Conservation (phyloP, 202 grass and related monocot species). For the Panicum virgatum region DNA sequence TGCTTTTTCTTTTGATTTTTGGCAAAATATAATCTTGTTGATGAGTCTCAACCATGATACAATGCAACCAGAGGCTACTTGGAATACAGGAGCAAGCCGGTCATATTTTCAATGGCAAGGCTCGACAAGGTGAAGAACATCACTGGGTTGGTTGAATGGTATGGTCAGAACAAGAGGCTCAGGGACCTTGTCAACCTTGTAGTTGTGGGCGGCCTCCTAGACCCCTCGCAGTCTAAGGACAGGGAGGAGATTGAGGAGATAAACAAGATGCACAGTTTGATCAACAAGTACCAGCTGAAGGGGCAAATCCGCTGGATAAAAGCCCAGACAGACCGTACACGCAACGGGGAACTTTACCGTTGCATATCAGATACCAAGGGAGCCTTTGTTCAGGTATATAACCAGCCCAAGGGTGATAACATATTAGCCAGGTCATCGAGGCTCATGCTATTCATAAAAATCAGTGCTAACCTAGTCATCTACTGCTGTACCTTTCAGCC, state of each 20-base stretch:
- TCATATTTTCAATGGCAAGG: constrained; percentile 90
- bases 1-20: background rate
- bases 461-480: background rate
- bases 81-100: constrained; percentile 65
- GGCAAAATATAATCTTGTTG: background rate
- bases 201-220: constrained; percentile 74
- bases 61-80: constrained; percentile 66
- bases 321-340: constrained; percentile 69
- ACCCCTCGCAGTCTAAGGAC: constrained; percentile 80
- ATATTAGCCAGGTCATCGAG: background rate
- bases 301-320: constrained; percentile 83
- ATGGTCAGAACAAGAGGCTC: constrained; percentile 69
- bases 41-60: constrained; percentile 15
- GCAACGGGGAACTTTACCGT: constrained; percentile 82
- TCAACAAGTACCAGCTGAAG: constrained; percentile 59
- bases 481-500: constrained; percentile 47
- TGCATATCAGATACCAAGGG: constrained; percentile 78
- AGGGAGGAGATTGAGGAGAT: constrained; percentile 91
- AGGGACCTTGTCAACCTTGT: constrained; percentile 76
- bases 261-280: constrained; percentile 82
- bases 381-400: constrained; percentile 77
- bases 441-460: background rate
- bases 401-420: background rate
- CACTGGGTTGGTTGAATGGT: constrained; percentile 74
- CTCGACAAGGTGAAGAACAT: constrained; percentile 84